A percentile compares a stretch with the other conserved stretches of the same genome.
Evolutionary conservation across 202 grass and related monocot species (phyloP).

Genomic region (Eragrostis tef): DNA sequence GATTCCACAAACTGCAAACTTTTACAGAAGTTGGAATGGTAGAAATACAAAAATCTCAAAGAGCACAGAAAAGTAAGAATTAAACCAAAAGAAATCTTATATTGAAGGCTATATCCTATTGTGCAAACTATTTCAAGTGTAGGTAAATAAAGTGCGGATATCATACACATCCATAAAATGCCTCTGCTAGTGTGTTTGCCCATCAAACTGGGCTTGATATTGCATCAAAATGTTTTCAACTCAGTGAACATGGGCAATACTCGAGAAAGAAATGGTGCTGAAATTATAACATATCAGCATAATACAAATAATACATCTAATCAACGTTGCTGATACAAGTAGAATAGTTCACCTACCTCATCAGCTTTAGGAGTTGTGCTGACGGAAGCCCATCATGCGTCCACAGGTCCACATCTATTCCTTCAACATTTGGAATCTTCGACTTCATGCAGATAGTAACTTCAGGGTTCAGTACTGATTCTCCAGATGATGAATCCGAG

Average conservation of each 20-base stretch:
- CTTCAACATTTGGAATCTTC: slow-evolving; percentile 46
- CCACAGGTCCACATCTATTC: slow-evolving; percentile 68
- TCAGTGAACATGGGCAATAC: neutral
- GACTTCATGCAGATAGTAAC: slow-evolving; percentile 32
- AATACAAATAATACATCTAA: neutral
- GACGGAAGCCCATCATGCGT: slow-evolving; percentile 82
- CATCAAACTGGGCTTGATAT: neutral
- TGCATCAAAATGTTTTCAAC: neutral
- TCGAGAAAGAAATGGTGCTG: slow-evolving; percentile 14
- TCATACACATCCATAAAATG: slow-evolving; percentile 13
- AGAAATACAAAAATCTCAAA: neutral
- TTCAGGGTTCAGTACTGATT: slow-evolving; percentile 6
- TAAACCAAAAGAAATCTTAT: too few relatives aligned
- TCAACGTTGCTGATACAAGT: neutral
- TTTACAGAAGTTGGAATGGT: neutral
- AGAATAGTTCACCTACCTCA: slow-evolving; percentile 60
- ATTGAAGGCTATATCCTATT: neutral
- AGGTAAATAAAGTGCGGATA: neutral
- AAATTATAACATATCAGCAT: slow-evolving; percentile 23
- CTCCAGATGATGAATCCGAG: slow-evolving; percentile 28
- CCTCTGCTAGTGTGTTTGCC: neutral
- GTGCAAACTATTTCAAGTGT: neutral
- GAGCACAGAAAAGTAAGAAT: too few relatives aligned
- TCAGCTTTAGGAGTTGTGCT: slow-evolving; percentile 75
- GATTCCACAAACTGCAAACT: slow-evolving; percentile 6